These are phyloP conservation scores for Leccinum subatratum DNA, from an alignment of 1,284 basidiomycete genomes.

Conservation along the genomic window DNA sequence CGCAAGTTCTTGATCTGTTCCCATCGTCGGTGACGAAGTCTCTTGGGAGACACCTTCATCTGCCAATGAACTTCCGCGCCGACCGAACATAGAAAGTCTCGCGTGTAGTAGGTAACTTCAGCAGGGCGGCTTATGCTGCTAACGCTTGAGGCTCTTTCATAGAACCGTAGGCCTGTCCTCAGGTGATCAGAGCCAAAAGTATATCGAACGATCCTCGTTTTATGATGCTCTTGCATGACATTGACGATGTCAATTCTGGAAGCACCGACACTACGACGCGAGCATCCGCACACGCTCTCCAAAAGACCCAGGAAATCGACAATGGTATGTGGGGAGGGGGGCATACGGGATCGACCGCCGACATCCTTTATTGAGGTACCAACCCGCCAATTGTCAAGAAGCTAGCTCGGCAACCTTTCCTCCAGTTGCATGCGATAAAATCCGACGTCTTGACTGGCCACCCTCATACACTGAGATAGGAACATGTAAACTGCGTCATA, in stretches of 20 bases:
- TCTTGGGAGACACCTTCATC: constrained; percentile 5
- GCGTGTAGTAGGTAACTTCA: constrained; percentile 57
- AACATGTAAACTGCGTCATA: constrained; percentile 85
- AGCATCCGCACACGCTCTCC: constrained; percentile 55
- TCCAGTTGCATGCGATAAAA: constrained; percentile 78
- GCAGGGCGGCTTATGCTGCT: too few relatives aligned
- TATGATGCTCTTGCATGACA: constrained; percentile 54
- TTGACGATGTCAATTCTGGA: constrained; percentile 68
- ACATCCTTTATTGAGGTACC: constrained; percentile 34
- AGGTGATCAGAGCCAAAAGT: too few relatives aligned
- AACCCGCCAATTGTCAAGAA: constrained; percentile 71
- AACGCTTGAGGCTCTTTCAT: too few relatives aligned
- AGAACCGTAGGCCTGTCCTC: too few relatives aligned
- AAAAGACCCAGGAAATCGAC: constrained; percentile 64
- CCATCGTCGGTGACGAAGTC: constrained; percentile 3
- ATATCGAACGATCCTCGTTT: constrained; percentile 46
- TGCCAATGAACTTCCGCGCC: constrained; percentile 3
- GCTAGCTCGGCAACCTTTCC: constrained; percentile 80
- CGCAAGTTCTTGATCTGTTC: constrained; percentile 35
- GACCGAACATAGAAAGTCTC: constrained; percentile 46
- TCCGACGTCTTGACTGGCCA: constrained; percentile 73
- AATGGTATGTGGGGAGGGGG: constrained; percentile 50
- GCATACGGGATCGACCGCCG: constrained; percentile 40
- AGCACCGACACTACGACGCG: constrained; percentile 45
- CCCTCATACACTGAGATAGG: constrained; percentile 59